Base-by-base conservation (phyloP, 2,329 filamentous ascomycete genomes). In the Fusarium devonianum region DNA sequence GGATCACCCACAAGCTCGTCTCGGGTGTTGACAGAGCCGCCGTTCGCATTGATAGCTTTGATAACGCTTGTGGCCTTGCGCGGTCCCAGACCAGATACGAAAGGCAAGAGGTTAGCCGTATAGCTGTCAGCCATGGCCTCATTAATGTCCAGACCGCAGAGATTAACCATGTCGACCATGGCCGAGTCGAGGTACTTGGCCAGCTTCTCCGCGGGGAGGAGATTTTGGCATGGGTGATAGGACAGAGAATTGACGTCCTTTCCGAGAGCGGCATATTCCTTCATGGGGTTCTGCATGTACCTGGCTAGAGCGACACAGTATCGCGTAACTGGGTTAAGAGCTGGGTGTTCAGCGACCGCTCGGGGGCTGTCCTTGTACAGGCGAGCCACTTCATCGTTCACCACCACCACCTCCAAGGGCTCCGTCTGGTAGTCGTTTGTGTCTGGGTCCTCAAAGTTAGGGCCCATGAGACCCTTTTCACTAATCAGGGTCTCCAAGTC, bases 81-180 rank as follows among this genome's bases (percentile, higher is more conserved):
- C 17, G 92, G 92, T 14, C 94, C 94, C 18, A 99, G 81, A 61
- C 94, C 94, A 63, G 90, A 90, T 16, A 99, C 84, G 63, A 92
- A 99, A 4, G 92, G 92, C 26, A 99, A 79, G 2, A 99, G 81
- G 58, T 93, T 94, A 11, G 92, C 91, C 7, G 89, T 88, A 65
- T 94, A 91, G 2, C 85, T 69, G 69, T 97, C 90, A 30, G 80
- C 81, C 46, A 96, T 86, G 11, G 92, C 92, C 60, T 97, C 92
- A 64, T 97, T 96, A 67, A 99, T 88, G 65, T 97, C 90, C 26
- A 99, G 90, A 67, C 94, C 94, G 34, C 92, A 92, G 32, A 99
- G 84, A 69, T 99, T 99, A 62, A 99, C 94, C 82, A 96, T 96
- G 69, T 99, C 94, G 9, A 99, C 93, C 85, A 99, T 90, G 33